phyloP scores from a whole-genome alignment of 2,329 filamentous ascomycete species.

The Lojkania enalia region DNA sequence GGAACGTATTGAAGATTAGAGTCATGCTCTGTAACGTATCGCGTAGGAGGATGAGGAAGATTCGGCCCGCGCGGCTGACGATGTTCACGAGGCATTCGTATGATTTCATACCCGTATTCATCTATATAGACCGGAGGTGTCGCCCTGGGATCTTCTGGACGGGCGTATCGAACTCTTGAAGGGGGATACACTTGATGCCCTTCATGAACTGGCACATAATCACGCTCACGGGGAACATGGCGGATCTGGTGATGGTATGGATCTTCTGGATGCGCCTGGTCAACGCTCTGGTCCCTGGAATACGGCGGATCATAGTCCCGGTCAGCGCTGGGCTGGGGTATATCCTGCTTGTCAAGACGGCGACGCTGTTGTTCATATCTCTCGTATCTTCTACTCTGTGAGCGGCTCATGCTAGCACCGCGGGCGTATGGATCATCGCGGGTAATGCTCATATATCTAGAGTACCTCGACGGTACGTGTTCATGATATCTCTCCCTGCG shows the following conservation, averaged over 20 bases:
- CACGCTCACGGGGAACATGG: conserved; percentile 21
- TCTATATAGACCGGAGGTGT: conserved; percentile 36
- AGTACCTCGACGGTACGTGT: conserved; percentile 39
- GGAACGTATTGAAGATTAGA: conserved; percentile 35
- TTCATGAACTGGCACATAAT: conserved; percentile 41
- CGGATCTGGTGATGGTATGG: conserved; percentile 24
- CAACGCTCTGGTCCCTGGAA: conserved; percentile 39
- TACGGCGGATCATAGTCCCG: conserved; percentile 31
- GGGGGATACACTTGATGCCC: conserved; percentile 34
- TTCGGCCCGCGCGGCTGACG: conserved; percentile 24
- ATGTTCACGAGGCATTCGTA: conserved; percentile 34
- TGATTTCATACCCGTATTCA: conserved; percentile 39
- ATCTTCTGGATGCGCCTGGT: conserved; percentile 33
- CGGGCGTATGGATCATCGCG: conserved; percentile 42
- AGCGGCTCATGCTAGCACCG: conserved; percentile 39
- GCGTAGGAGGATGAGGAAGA: conserved; percentile 19
- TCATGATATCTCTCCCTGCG: conserved; percentile 39
- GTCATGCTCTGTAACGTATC: conserved; percentile 29
- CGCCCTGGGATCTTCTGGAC: conserved; percentile 27
- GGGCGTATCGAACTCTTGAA: conserved; percentile 32
- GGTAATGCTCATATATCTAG: conserved; percentile 40
- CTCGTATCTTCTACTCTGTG: conserved; percentile 32
- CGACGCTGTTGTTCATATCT: conserved; percentile 43
- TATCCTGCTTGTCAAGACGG: conserved; percentile 42
- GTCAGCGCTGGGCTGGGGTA: conserved; percentile 36